Conservation (phyloP, 108 stramenopile species). For the Seminavis robusta region DNA sequence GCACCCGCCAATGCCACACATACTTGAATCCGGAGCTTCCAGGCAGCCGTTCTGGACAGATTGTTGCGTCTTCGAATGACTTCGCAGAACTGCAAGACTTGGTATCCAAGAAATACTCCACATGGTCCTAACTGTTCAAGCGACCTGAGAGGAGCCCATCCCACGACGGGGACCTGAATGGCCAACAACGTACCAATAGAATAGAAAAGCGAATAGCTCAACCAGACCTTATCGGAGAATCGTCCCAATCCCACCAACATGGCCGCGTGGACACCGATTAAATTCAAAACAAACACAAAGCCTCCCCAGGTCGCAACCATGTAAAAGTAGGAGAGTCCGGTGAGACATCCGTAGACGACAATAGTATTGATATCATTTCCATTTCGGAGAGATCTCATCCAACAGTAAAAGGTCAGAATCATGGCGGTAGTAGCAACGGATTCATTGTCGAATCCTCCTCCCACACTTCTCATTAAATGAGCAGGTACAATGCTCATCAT, state of each 20-base stretch:
- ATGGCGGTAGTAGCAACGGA: conserved; percentile 93
- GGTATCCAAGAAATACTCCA: conserved; percentile 73
- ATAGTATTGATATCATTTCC: conserved; percentile 6
- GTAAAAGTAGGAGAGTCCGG: conserved; percentile 87
- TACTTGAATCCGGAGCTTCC: conserved; percentile 64
- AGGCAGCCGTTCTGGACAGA: conserved; percentile 40
- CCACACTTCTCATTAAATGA: conserved; percentile 94
- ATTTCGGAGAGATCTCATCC: conserved; percentile 74
- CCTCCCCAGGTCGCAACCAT: conserved; percentile 98
- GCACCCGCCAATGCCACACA: too few species aligned
- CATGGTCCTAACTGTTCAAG: conserved; percentile 82
- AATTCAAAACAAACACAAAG: conserved; percentile 97
- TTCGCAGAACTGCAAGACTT: conserved; percentile 71
- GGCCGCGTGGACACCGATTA: conserved; percentile 92
- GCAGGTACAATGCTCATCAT: conserved; percentile 94
- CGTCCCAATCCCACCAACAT: conserved; percentile 78
- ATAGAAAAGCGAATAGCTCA: conserved; percentile 93
- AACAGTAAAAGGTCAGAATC: conserved; percentile 92
- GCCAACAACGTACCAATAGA: conserved; percentile 86
- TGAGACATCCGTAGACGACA: conserved; percentile 32
- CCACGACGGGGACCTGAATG: conserved; percentile 93
- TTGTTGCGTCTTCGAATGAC: conserved; percentile 41
- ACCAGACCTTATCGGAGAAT: conserved; percentile 82
- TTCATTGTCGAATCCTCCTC: conserved; percentile 99
- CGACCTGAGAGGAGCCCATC: conserved; percentile 85